Evolutionary conservation across 768 basidiomycete species (phyloP).

Genomic region (Pulveroboletus frians): DNA sequence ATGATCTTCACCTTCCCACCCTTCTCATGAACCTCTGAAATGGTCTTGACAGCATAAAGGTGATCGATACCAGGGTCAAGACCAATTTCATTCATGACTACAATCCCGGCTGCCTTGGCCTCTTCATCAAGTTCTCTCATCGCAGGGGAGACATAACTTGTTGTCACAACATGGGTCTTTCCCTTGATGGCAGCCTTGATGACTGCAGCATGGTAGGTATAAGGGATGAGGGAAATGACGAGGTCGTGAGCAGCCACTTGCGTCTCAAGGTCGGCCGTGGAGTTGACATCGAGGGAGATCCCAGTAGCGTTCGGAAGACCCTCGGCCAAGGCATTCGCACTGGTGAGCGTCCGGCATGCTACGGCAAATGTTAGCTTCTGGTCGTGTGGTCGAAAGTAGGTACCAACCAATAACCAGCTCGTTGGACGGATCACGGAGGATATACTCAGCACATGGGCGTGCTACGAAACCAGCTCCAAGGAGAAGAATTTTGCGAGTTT

Average conservation of each 20-base stretch:
- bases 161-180: constrained; percentile 93
- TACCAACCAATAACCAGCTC: constrained; percentile 74
- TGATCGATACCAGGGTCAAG: constrained; percentile 95
- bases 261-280: constrained; percentile 66
- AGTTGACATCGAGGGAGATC: constrained; percentile 76
- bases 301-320: constrained; percentile 67
- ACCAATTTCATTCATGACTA: constrained; percentile 97
- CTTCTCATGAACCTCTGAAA: constrained; percentile 87
- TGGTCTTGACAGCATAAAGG: constrained; percentile 89
- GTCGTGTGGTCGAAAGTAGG: not conserved
- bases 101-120: constrained; percentile 82
- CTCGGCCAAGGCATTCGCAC: constrained; percentile 63
- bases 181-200: constrained; percentile 80
- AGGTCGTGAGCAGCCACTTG: constrained; percentile 84
- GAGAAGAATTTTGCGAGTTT: constrained; percentile 63
- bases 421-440: constrained; percentile 77
- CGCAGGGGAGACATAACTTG: constrained; percentile 87
- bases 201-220: constrained; percentile 83
- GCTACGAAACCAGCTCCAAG: constrained; percentile 96
- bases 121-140: constrained; percentile 83
- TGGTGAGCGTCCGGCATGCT: constrained; percentile 86
- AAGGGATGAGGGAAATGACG: constrained; percentile 95
- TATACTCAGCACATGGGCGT: constrained; percentile 92
- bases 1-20: constrained; percentile 76
- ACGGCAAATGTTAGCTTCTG: constrained; percentile 2